Evolutionary conservation across 2,329 filamentous ascomycete species (phyloP), one percentile per base, ranked within the genome.

Genomic region (Cordyceps sp.): DNA sequence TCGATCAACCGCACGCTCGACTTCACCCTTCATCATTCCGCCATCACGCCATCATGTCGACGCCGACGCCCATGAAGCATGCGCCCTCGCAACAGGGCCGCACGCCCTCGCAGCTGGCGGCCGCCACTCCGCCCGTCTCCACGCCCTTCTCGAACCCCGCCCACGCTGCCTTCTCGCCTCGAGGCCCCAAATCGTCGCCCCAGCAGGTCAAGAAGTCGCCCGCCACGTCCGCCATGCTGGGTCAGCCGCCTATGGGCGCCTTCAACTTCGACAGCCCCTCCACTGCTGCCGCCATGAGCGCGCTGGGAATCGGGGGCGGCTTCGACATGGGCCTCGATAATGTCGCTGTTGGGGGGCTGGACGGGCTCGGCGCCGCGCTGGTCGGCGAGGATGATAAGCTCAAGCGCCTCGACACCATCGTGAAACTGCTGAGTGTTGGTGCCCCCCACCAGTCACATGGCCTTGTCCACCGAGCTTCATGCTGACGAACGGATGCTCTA

Each of bases 161-260:
- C 2, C 62, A 67, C 32, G 60, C 63, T n/a, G 69, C 63, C 23
- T 70, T 76, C 45, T 74, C 73, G 3, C 72, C 73, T 4, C 59
- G 56, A 19, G 69, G 61, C 21, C 64, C 59, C 9, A 60, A 63
- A 31, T 73, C 70, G 8, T 78, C 73, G 32, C 73, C 73, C 4
- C 71, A 77, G 48, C 68, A 73, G 34, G 57, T 76, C 26, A 73
- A 71, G 54, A 73, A 73, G 44, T 75, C 71, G 6, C 71, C 73
- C 1, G 71, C 69, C 10, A 64, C 62, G 26, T 61, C 60, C 10
- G 61, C 56, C 2, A 45, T 70, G 37, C 59, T 62, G 48, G 58
- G 58, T 6, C 62, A 66, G 6, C 63, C 66, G 33, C 49, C 54
- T 6, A 58, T 54, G 36, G 47, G 55, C 17, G 55, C 64, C 2